Conservation (phyloP, 164 flowering plant genomes). For the Kingdonia uniflora region DNA sequence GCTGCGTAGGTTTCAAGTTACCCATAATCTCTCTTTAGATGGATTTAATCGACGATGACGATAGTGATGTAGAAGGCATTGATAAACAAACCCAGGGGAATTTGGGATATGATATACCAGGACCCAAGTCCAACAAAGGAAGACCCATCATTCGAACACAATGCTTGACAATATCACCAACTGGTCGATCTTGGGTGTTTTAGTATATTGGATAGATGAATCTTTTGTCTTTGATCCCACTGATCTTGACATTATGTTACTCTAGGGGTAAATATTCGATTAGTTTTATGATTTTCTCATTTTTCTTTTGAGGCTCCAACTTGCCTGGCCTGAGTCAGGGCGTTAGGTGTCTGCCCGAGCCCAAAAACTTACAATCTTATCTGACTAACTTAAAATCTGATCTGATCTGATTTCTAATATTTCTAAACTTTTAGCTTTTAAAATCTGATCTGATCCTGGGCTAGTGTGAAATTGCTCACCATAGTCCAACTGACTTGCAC, state of each 20-base stretch:
- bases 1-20: constrained; percentile 76
- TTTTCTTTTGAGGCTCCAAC: too few relatives aligned
- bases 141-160: constrained; percentile 72
- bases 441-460: too few relatives aligned
- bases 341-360: too few relatives aligned
- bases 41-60: constrained; percentile 79
- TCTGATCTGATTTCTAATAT: too few relatives aligned
- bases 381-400: too few relatives aligned
- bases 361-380: too few relatives aligned
- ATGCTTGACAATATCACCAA: constrained; percentile 89
- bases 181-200: constrained; percentile 89
- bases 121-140: constrained; percentile 79
- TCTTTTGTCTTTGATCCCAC: constrained; percentile 89
- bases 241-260: constrained; percentile 94
- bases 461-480: too few relatives aligned
- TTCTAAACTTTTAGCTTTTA: too few relatives aligned
- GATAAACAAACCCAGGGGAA: constrained; percentile 60
- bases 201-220: constrained; percentile 80
- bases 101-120: constrained; percentile 72
- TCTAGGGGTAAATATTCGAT: constrained; percentile 57
- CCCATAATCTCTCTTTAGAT: constrained; percentile 83
- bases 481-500: too few relatives aligned
- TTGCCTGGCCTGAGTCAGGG: too few relatives aligned
- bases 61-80: constrained; percentile 80
- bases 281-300: background rate